phyloP scores from a whole-genome alignment of 495 filamentous ascomycete genomes.

The Hyaloscypha bicolor region DNA sequence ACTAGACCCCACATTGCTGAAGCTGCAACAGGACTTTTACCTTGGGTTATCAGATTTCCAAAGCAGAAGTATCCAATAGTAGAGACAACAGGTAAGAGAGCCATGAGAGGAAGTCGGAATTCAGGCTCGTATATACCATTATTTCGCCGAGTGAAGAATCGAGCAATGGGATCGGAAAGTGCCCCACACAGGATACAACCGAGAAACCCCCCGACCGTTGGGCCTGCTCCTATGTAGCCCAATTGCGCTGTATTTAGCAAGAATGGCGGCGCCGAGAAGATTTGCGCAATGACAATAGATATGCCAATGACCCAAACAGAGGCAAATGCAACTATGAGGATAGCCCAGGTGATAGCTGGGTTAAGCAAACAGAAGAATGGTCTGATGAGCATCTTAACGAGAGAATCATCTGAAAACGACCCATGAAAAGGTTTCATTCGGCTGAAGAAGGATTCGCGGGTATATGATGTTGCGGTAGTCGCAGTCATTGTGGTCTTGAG shows the following conservation, averaged over 20 bases:
- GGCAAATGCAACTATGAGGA: slow-evolving; percentile 78
- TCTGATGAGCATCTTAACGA: slow-evolving; percentile 70
- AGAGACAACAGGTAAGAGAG: slow-evolving; percentile 54
- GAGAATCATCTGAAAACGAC: slow-evolving; percentile 72
- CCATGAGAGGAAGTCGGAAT: slow-evolving; percentile 65
- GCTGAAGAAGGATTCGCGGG: slow-evolving; percentile 36
- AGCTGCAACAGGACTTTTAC: slow-evolving; percentile 40
- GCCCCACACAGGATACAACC: slow-evolving; percentile 63
- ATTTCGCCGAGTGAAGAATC: slow-evolving; percentile 56
- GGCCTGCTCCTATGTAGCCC: slow-evolving; percentile 34
- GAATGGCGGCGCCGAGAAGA: slow-evolving; percentile 63
- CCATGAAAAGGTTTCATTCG: slow-evolving; percentile 74
- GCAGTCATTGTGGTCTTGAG: slow-evolving; percentile 30
- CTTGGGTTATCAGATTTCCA: slow-evolving; percentile 44
- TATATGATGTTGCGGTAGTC: slow-evolving; percentile 29
- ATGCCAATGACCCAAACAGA: slow-evolving; percentile 94
- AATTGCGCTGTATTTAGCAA: slow-evolving; percentile 62
- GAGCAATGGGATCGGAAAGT: slow-evolving; percentile 60
- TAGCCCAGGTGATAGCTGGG: slow-evolving; percentile 84
- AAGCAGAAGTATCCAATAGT: slow-evolving; percentile 47
- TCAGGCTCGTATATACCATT: slow-evolving; percentile 68
- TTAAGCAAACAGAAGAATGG: slow-evolving; percentile 85
- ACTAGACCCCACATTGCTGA: slow-evolving; percentile 40
- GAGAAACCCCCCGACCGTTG: slow-evolving; percentile 47
- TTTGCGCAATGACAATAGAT: slow-evolving; percentile 76